Evolutionary conservation across 371 early-diverging fungal species (phyloP).

Genomic region (Phascolomyces articulosus): DNA sequence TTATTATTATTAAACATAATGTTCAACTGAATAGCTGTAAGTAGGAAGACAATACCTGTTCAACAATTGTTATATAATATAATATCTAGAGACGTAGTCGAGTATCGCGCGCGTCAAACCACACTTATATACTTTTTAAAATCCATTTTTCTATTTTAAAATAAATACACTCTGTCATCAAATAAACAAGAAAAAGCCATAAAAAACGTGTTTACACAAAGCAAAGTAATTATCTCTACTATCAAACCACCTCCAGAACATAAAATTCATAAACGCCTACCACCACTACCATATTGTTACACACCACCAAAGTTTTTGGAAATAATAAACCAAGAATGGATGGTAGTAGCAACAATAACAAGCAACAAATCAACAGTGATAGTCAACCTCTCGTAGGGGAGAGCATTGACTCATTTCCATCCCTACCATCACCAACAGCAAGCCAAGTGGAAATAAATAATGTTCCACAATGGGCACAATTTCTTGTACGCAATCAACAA

Average conservation of each 20-base stretch:
- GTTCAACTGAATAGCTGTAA: too few species aligned
- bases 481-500: too few species aligned
- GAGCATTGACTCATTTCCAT: not conserved
- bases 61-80: too few species aligned
- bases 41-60: too few species aligned
- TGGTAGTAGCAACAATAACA: not conserved
- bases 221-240: not conserved
- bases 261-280: not conserved
- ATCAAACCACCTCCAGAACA: not conserved
- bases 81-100: slow-evolving; percentile 7
- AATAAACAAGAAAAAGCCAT: not conserved
- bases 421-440: too few species aligned
- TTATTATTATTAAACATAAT: too few species aligned
- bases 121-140: not conserved
- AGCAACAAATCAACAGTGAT: not conserved
- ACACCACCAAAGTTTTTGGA: not conserved
- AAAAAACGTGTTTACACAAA: not conserved
- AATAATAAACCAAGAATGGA: too few species aligned
- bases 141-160: not conserved
- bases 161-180: not conserved
- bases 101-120: slow-evolving; percentile 1
- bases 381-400: not conserved
- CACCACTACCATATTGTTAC: not conserved
- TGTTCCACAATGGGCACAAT: too few species aligned
- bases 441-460: too few species aligned